phyloP scores from a whole-genome alignment of 768 basidiomycete genomes.

The Naganishia vishniacii region DNA sequence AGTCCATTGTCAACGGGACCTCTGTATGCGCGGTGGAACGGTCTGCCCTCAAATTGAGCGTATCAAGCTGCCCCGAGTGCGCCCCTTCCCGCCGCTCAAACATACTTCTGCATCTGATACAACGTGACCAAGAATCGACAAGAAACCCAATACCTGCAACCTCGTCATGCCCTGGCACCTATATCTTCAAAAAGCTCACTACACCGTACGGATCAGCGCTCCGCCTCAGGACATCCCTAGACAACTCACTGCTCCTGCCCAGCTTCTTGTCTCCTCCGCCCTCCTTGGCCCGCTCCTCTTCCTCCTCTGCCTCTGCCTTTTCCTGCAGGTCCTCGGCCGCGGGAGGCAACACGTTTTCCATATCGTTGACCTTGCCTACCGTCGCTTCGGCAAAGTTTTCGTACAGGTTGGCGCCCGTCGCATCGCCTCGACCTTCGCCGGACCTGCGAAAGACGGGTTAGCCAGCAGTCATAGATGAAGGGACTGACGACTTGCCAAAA shows the following conservation, averaged over 20 bases:
- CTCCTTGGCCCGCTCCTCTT: slow-evolving; percentile 32
- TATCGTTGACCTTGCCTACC: slow-evolving; percentile 38
- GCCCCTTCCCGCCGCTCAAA: no score
- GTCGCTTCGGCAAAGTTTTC: slow-evolving; percentile 50
- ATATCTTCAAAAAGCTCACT: slow-evolving; percentile 31
- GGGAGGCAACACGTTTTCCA: slow-evolving; percentile 35
- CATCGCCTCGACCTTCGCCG: slow-evolving; percentile 47
- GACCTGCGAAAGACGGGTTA: no score
- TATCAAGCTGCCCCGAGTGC: no score
- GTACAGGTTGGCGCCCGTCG: slow-evolving; percentile 47
- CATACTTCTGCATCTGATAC: no score
- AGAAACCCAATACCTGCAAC: no score
- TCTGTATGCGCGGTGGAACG: no score
- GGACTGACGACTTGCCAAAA: slow-evolving; percentile 37
- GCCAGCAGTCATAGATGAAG: no score
- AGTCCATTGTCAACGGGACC: no score
- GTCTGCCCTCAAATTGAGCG: no score
- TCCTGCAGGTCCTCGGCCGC: slow-evolving; percentile 41
- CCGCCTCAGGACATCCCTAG: slow-evolving; percentile 3
- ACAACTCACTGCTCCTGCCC: slow-evolving; percentile 22
- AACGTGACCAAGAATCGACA: no score
- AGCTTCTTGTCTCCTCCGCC: slow-evolving; percentile 14
- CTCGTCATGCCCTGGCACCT: no score
- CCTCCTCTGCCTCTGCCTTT: slow-evolving; percentile 40
- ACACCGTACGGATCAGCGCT: background rate